Evolutionary conservation across 352 stramenopile genomes (phyloP), one percentile per base, ranked within the genome.

Genomic region (Pythium vanterpoolii): DNA sequence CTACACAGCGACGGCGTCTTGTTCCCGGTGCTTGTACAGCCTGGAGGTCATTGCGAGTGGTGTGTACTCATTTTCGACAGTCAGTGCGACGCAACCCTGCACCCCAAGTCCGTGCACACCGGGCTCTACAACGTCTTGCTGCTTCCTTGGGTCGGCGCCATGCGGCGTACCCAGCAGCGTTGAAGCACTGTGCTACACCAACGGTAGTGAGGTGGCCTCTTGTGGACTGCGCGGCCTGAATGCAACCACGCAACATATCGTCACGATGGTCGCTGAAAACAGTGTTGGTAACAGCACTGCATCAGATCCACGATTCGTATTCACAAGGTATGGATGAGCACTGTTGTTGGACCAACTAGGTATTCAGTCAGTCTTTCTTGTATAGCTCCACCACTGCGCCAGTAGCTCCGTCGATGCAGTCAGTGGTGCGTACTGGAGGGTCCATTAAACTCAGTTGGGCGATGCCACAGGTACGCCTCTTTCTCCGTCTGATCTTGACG

Each of bases 371-470:
- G 47, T 8, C 24, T 48, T 13, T 10, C 19, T 64, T 36, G 16
- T 26, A 43, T 45, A 80, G 71, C 47, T 46, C 50, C 34, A 44
- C 64, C 10, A 68, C 60, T 30, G 26, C 23, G 7, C 74, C 77
- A 19, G 63, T 62, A 3, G n/a, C 45, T 9, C 73, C 77, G 16
- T 44, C 27, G 7, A 34, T 87, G 26, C 26, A 68, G 8, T 18
- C 72, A 13, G 21, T 40, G 1, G 59, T 49, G 6, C 44, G 46
- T 33, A 61, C 70, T 23, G 71, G 71, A 52, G 77, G 77, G 0
- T 73, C 62, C 1, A 68, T 83, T n/a, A 19, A 33, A 9, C 44
- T 85, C 7, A 42, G 53, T n/a, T 82, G 67, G 75, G 43, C 26
- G 18, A 45, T 77, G 26, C 62, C 74, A 26, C 39, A 50, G 70